phyloP scores from a whole-genome alignment of 257 asterid species.

The Solanum paucissectum region DNA sequence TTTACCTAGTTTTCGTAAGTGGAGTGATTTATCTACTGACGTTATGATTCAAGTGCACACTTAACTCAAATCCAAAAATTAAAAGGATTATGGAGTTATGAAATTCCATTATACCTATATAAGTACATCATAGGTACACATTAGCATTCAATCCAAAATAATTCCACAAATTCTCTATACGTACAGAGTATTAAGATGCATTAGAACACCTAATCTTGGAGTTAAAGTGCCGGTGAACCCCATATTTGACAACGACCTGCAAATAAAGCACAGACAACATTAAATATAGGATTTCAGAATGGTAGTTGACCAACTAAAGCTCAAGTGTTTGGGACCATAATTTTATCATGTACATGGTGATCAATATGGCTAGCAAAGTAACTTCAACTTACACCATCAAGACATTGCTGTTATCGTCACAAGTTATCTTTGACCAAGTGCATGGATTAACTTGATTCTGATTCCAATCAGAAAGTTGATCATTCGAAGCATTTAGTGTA shows the following conservation, averaged over 20 bases:
- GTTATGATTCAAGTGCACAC: background rate
- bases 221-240: slow-evolving; percentile 80
- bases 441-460: slow-evolving; percentile 78
- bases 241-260: slow-evolving; percentile 86
- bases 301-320: background rate
- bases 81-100: background rate
- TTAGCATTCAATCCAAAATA: background rate
- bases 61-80: background rate
- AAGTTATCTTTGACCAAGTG: slow-evolving; percentile 80
- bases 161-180: slow-evolving; percentile 16
- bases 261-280: slow-evolving; percentile 2
- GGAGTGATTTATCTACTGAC: background rate
- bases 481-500: slow-evolving; percentile 54
- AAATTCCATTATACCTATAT: background rate
- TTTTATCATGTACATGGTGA: background rate
- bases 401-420: slow-evolving; percentile 48
- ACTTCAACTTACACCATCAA: slow-evolving; percentile 50
- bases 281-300: background rate
- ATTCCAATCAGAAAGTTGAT: slow-evolving; percentile 79
- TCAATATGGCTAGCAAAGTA: background rate
- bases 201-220: slow-evolving; percentile 56
- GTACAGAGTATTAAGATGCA: slow-evolving; percentile 63
- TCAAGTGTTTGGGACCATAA: background rate
- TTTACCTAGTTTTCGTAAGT: background rate
- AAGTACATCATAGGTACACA: background rate